Base-by-base conservation (phyloP, 345 rosid genomes). In the Hypericum androsaemum region DNA sequence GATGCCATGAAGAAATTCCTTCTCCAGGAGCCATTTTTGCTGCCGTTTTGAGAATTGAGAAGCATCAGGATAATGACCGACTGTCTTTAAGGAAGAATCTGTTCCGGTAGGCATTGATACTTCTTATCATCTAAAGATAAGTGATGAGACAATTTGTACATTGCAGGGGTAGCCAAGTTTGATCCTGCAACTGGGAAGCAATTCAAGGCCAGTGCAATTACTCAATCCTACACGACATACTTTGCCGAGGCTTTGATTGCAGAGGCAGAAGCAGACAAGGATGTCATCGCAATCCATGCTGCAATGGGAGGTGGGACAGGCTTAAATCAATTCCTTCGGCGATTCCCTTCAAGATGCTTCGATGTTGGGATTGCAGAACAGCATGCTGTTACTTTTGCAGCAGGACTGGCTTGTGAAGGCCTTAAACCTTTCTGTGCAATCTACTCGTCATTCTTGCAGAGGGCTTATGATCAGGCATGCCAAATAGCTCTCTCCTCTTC, bases 251-350 rank as follows among this genome's bases (percentile, higher is more conserved):
- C 81, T 6, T 60, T 73, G 60, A 71, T 76, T 11, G 74, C 71
- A 13, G 77, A 76, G 64, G 79, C 79, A 8, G 68, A 71, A 56
- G 39, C n/a, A 14, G 84, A 76, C 17, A 69, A 66, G 5, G 73
- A 55, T 41, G 69, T 79, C 9, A 75, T 79, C 6, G 84, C 71
- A 12, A 71, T 75, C n/a, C 84, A 79, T 42, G 84, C 77, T 6
- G 78, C 84, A 3, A 68, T 75, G 84, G 84, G 84, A 13, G 79
- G 81, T 54, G 79, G 84, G 12, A 73, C 81, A 1, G 81, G 81
- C 3, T 75, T 79, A 7, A 71, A 73, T 41, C 36, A 68, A 28
- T 71, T 76, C 59, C 72, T 68, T 11, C 76, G 71, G 41, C 58
- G 12, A 15, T 79, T 76, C 53, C 75, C 77, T 0, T 61, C 64